These are phyloP conservation scores for Eimeria necatrix DNA, from an alignment of 169 alveolate species.

Conservation along the genomic window DNA sequence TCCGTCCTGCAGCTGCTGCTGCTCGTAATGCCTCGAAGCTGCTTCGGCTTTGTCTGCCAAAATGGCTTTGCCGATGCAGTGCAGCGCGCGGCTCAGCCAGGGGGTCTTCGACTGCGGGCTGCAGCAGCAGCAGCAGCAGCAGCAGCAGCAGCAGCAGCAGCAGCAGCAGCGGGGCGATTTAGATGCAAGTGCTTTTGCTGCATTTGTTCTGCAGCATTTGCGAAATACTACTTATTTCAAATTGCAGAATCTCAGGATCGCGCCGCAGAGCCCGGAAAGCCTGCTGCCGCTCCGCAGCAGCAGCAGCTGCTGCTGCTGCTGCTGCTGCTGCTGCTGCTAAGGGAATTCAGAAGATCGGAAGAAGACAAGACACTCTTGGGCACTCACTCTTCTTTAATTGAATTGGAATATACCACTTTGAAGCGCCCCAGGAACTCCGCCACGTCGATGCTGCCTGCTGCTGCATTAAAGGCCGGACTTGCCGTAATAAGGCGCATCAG, in stretches of 20 bases:
- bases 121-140: not conserved
- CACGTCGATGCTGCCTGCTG: slow-evolving; percentile 86
- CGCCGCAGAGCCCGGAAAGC: too few relatives aligned
- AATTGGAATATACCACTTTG: slow-evolving; percentile 88
- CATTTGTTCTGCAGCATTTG: too few relatives aligned
- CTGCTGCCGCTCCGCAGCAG: too few relatives aligned
- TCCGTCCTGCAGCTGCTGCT: slow-evolving; percentile 79
- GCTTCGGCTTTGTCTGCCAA: slow-evolving; percentile 91
- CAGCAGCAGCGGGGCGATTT: not conserved
- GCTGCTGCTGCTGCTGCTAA: too few relatives aligned
- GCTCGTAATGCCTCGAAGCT: slow-evolving; percentile 90
- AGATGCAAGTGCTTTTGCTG: not conserved
- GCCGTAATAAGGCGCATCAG: slow-evolving; percentile 89
- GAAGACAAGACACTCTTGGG: too few relatives aligned
- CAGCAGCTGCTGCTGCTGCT: too few relatives aligned
- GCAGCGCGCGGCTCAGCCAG: slow-evolving; percentile 90
- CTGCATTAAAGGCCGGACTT: slow-evolving; percentile 85
- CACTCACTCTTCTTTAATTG: slow-evolving; percentile 85
- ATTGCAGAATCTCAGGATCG: too few relatives aligned
- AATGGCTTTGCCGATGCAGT: slow-evolving; percentile 90
- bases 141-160: not conserved
- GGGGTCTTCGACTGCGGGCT: slow-evolving; percentile 81
- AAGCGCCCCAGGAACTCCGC: slow-evolving; percentile 92
- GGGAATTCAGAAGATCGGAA: too few relatives aligned
- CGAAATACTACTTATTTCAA: too few relatives aligned